Base-by-base conservation (phyloP, 768 basidiomycete species). In the Boletus sp. region DNA sequence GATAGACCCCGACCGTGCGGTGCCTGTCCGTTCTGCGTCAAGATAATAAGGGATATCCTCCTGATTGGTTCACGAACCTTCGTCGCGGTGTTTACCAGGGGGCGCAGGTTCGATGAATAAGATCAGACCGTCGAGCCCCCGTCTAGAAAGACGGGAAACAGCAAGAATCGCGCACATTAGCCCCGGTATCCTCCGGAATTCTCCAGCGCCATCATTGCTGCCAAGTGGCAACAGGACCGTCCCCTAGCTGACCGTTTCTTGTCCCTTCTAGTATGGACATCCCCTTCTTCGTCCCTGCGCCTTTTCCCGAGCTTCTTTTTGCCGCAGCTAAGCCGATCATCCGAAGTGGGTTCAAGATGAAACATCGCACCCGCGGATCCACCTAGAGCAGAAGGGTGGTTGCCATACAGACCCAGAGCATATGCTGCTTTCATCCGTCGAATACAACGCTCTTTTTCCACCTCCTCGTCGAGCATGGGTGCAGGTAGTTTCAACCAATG, bases 311-410 rank as follows among this genome's bases (percentile, higher is more conserved):
- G 32, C 58, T 59, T 62, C 58, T 51, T 62, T 61, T 48, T 11
- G 57, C 64, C 66, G 64, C 67, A 51, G 57, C 45, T 54, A 39
- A 64, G 58, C 68, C 66, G 68, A 66, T 65, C 59, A 52, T 60
- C 39, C 47, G 32, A 57, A 46, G 40, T 37, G 32, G 18, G 46
- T 50, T 47, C 33, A 58, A 30, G 55, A 30, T 60, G 61, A 69
- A 65, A 59, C 61, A 55, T 54, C 52, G 66, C 62, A 49, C 52
- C 58, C 64, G 70, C 61, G 68, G 71, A 62, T 64, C 72, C 64
- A 54, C 46, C 47, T 14, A 53, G 56, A 49, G 50, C 50, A 52
- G 53, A 56, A 56, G 60, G 48, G 30, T 52, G 20, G 49, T 59
- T 65, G 52, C 63, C 67, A 66, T 63, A 68, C 32, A 50, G 37